A percentile compares a stretch with the other conserved stretches of the same genome.
phyloP scores from a whole-genome alignment of 2,329 filamentous ascomycete species.

The Sporothrix variecibatus region DNA sequence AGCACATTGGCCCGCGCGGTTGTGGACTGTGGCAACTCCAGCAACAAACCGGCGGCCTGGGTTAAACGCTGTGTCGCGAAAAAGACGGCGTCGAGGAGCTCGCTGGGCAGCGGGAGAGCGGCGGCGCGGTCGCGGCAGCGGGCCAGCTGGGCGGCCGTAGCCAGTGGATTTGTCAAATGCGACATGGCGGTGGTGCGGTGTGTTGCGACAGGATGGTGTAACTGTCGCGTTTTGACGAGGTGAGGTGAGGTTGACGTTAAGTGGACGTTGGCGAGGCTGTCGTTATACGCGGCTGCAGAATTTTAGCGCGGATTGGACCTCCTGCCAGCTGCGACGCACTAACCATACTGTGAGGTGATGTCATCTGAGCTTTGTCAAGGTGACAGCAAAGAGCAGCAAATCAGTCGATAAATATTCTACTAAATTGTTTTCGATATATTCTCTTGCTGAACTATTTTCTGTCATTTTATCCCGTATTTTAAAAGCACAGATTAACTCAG shows the following conservation, averaged over 20 bases:
- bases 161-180: conserved; percentile 70
- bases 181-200: conserved; percentile 46
- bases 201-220: background rate
- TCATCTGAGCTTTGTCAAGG: background rate
- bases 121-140: conserved; percentile 54
- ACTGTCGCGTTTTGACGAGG: too few species aligned
- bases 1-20: conserved; percentile 84
- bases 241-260: background rate
- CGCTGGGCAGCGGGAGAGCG: conserved; percentile 61
- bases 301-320: background rate
- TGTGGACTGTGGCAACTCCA: conserved; percentile 81
- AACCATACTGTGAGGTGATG: background rate
- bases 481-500: background rate
- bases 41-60: conserved; percentile 76
- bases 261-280: conserved; percentile 11
- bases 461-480: background rate
- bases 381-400: background rate
- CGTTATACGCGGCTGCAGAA: background rate
- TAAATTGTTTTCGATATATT: too few species aligned
- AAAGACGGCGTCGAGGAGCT: conserved; percentile 71
- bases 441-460: background rate
- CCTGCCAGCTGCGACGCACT: background rate
- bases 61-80: conserved; percentile 72
- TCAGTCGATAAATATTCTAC: background rate
- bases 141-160: conserved; percentile 69